Percentiles rank a stretch among this genome's conserved stretches.
phyloP scores from a whole-genome alignment of 2,329 filamentous ascomycete genomes.

The Cordyceps fumosorosea region DNA sequence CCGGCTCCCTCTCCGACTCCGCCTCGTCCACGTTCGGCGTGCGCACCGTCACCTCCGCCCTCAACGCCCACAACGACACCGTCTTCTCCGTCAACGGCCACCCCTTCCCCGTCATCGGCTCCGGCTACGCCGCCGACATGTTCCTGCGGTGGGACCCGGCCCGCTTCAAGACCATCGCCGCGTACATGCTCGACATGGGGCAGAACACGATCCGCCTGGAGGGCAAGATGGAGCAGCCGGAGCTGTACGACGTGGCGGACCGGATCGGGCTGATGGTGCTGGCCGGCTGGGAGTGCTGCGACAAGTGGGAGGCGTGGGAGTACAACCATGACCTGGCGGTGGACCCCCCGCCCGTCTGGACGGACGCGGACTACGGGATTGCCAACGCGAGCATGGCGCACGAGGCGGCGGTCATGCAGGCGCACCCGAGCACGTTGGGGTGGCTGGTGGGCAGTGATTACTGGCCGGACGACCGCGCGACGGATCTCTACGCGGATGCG shows the following conservation, averaged over 20 bases:
- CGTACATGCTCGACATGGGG: constrained; percentile 52
- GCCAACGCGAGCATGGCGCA: constrained; percentile 51
- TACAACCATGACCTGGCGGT: constrained; percentile 49
- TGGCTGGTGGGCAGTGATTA: constrained; percentile 58
- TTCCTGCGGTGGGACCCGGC: constrained; percentile 50
- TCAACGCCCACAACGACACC: constrained; percentile 49
- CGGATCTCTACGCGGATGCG: constrained; percentile 44
- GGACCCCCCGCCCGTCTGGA: constrained; percentile 36
- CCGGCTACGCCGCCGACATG: constrained; percentile 54
- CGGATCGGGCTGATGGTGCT: constrained; percentile 55
- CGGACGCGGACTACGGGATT: constrained; percentile 45
- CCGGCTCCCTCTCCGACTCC: constrained; percentile 24
- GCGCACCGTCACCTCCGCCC: constrained; percentile 36
- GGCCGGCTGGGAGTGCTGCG: constrained; percentile 60
- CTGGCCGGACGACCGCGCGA: constrained; percentile 54
- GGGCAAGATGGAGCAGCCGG: constrained; percentile 57
- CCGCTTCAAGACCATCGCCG: constrained; percentile 42
- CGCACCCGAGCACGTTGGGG: constrained; percentile 50
- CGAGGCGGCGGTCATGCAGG: constrained; percentile 53
- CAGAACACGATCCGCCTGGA: constrained; percentile 58
- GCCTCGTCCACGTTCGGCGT: constrained; percentile 23
- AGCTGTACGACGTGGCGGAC: constrained; percentile 53
- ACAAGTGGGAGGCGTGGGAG: constrained; percentile 60
- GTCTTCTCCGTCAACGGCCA: constrained; percentile 49
- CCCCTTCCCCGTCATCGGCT: constrained; percentile 54